Evolutionary conservation across 352 stramenopile genomes (phyloP).

Genomic region (Blastocystis sp.): DNA sequence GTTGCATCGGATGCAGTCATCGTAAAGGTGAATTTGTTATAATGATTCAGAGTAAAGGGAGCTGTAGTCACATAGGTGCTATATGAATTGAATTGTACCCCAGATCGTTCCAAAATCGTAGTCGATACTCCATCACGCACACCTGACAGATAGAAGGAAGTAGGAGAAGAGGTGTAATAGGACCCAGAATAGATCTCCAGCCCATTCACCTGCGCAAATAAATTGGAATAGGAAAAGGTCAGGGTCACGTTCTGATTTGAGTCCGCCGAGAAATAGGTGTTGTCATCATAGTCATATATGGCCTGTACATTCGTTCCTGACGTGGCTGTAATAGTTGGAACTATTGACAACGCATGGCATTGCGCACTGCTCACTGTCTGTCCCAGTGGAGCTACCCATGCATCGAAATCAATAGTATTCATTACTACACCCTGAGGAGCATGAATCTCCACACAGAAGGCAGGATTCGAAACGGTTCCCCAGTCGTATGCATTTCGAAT

Average conservation of each 20-base stretch:
- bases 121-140: not conserved
- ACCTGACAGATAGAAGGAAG: not conserved
- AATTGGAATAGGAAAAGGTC: not conserved
- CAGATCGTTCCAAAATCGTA: not conserved
- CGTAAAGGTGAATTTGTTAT: not conserved
- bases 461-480: not conserved
- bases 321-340: not conserved
- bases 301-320: not conserved
- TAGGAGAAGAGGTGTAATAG: not conserved
- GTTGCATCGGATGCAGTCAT: not conserved
- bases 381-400: not conserved
- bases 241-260: not conserved
- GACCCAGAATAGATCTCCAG: not conserved
- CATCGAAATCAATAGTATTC: not conserved
- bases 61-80: not conserved
- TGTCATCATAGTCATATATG: not conserved
- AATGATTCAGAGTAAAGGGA: not conserved
- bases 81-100: not conserved
- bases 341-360: not conserved
- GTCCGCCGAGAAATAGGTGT: not conserved
- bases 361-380: not conserved
- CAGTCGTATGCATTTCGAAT: not conserved
- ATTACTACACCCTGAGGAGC: not conserved
- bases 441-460: slow-evolving; percentile 22
- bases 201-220: not conserved